Base-by-base conservation (phyloP, 331 rosid species). In the Ulmus americana region DNA sequence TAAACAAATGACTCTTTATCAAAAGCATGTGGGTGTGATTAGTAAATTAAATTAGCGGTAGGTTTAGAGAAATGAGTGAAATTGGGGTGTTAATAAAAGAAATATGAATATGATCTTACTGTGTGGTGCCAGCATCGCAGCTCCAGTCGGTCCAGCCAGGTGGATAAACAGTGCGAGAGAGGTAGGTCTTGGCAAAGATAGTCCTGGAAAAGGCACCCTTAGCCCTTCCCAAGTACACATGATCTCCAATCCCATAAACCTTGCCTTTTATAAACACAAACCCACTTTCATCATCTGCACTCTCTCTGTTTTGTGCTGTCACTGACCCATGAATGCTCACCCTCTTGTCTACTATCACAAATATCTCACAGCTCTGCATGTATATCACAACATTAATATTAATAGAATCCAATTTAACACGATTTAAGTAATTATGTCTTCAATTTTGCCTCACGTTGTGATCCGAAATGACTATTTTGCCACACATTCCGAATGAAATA, bases 91-190 rank as follows among this genome's bases (percentile, higher is more conserved):
- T 28, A 28, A 28, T 28, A 28, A 28, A 20, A 20, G 22, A 20
- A 20, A 20, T 20, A 2, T 20, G 22, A 20, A 20, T 20, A 20
- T 20, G 2, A 20, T 41, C 85, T 79, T 86, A 90, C 92, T 74
- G 18, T 8, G 92, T 83, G 82, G 68, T 39, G 49, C 90, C 97
- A 28, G 35, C 35, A 0, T 1, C 65, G 12, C 71, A 76, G 73
- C 95, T 87, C 97, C 95, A 90, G 39, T 83, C 81, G 68, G 92
- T 87, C 97, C 95, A 90, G 9, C 95, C 97, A 2, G 59, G 49
- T 0, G 77, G 78, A 6, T 78, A 70, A 71, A 90, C 46, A 12
- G 95, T 76, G 44, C 3, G 75, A 0, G 95, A 90, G 70, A 90
- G 84, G 16, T 85, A 90, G 0, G 82, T 65, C 42, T 74, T 47